Evolutionary conservation across 1,284 basidiomycete genomes (phyloP), one percentile per base, ranked within the genome.

Genomic region (Hypsizygus ulmarius): DNA sequence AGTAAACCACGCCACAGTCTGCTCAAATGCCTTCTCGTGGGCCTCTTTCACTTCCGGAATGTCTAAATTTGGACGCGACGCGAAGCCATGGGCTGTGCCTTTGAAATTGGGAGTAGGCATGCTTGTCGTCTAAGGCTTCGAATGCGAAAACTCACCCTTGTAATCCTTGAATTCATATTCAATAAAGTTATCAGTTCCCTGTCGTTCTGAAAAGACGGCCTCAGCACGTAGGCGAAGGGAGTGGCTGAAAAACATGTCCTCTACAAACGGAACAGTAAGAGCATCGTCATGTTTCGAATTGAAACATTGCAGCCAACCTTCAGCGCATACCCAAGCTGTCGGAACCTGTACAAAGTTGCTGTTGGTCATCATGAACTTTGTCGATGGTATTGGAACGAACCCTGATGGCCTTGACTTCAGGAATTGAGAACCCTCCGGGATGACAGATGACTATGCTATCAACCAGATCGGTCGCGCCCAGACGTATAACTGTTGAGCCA

Each of bases 51-150:
- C 68, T 33, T 71, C 66, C 16, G 73, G 72, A 38, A 75, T 60
- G 3, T 59, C 64, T 12, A 79, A 53, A 36, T 79, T 73, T 0
- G 81, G 81, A 11, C 81, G 68, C 4, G 68, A 64, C 6, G 76
- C 79, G 54, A 82, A 84, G 0, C 81, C 81, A 57, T 84, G 81
- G 1, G 70, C 65, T 0, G 80, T 82, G 16, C 77, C 79, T 77
- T 51, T 28, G 25, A 34, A 25, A 39, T n/a, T n/a, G n/a, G n/a
- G n/a, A 41, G 34, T 29, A 16, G 5, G 18, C 27, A 29, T 19
- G 33, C 16, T 21, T 33, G 12, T 12, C 36, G 33, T 18, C 4
- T 43, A 10, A 21, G 6, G n/a, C 35, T 36, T 11, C 34, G 30
- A 4, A 14, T 7, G 14, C 19, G 25, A 19, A 10, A 38, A 15